A percentile compares a stretch with the other conserved stretches of the same genome.
phyloP scores from a whole-genome alignment of 2,329 filamentous ascomycete species.

The Diaporthe sp. region DNA sequence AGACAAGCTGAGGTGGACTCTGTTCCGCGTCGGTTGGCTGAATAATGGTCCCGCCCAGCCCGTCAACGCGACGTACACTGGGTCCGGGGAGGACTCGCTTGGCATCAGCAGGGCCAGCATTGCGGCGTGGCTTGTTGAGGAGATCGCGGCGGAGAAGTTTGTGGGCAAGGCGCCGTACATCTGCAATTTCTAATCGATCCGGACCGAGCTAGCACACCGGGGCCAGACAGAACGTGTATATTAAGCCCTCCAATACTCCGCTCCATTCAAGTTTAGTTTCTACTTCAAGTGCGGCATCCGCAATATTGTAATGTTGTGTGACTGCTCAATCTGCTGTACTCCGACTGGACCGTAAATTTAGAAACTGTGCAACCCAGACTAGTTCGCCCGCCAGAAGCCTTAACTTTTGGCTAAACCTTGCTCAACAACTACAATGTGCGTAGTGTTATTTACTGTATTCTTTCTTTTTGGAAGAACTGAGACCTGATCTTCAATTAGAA shows the following conservation, averaged over 20 bases:
- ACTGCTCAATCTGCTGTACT: neutral
- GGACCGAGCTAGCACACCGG: neutral
- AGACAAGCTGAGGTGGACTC: neutral
- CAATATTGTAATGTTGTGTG: neutral
- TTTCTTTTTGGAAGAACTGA: neutral
- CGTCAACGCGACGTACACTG: neutral
- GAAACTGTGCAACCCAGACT: neutral
- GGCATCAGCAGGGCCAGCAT: conserved; percentile 8
- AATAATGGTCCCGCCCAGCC: neutral
- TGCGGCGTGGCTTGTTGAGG: neutral
- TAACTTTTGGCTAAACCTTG: neutral
- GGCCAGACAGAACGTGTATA: neutral
- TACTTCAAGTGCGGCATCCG: neutral
- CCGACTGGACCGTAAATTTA: neutral
- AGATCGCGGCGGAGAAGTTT: neutral
- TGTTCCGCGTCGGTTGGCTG: conserved; percentile 19
- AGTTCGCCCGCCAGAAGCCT: neutral
- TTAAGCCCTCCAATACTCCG: too few relatives aligned
- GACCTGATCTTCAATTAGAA: neutral
- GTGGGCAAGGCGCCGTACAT: conserved; percentile 4
- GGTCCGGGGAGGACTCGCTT: neutral
- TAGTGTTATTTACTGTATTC: neutral
- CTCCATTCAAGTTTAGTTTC: too few relatives aligned
- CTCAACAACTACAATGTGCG: neutral
- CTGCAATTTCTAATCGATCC: neutral